Evolutionary conservation across 1,139 yeast species (phyloP), one percentile per base, ranked within the genome.

Genomic region (Blastobotrys persicus): DNA sequence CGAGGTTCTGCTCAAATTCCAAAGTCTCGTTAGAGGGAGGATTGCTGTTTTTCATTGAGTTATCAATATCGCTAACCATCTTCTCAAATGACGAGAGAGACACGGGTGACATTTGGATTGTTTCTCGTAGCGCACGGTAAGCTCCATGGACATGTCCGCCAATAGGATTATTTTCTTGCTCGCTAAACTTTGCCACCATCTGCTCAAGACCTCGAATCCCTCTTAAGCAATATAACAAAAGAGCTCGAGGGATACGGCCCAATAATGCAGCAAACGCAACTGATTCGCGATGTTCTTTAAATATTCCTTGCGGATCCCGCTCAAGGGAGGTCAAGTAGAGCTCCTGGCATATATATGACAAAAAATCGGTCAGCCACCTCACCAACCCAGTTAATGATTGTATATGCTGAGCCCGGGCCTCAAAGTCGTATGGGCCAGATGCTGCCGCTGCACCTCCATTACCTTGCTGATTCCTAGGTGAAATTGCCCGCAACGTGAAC

Each of bases 301-400:
- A 50, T 16, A 35, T 42, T 19, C 34, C 42, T 2, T 32, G 12
- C 12, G 34, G 14, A 13, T 44, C 52, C 31, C 48, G 49, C 32
- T 58, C 56, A 2, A 59, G 51, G 3, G 66, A 58, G 0, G 66
- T 61, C 47, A 62, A 44, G 46, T 66, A 67, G 18, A 88, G 64
- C 56, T 88, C 95, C 62, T 88, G 94, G 51, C 81, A 79, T 42
- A 85, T 64, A 53, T 78, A 79, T 0, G 81, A 78, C 58, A 86
- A 72, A 50, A 86, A 75, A 61, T 88, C 95, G 38, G 85, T 73
- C 51, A 84, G 74, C 95, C 95, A 88, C 57, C 87, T 76, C n/a
- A 84, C 77, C 38, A 82, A 77, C 0, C 96, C 95, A 17, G 85
- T 65, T 46, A 85, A 73, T 16, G 85, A 78, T 50, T 81, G 68